Conservation (phyloP, 2,329 filamentous ascomycete species). For the Hortaea werneckii region DNA sequence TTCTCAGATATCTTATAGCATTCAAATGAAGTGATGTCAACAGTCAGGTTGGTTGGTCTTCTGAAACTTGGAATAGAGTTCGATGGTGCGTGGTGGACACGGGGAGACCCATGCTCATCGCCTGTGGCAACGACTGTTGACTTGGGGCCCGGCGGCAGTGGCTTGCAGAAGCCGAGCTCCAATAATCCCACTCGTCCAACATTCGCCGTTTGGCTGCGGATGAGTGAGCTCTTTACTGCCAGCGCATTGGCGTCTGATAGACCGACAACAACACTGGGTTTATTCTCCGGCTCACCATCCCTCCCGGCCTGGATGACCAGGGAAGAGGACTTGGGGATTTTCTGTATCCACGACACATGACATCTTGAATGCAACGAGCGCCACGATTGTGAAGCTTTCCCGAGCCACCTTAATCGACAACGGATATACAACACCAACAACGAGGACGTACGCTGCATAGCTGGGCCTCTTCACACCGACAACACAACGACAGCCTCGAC, state of each 20-base stretch:
- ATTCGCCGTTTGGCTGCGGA: too few species aligned
- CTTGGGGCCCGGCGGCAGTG: not conserved
- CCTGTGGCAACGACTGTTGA: not conserved
- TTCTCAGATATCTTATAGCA: too few species aligned
- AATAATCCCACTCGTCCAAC: not conserved
- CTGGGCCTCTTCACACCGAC: constrained; percentile 1
- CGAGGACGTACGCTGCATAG: not conserved
- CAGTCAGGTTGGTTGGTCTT: not conserved
- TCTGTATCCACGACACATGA: too few species aligned
- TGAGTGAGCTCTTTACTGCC: not conserved
- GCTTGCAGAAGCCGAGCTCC: not conserved
- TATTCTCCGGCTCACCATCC: too few species aligned
- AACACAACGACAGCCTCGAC: not conserved
- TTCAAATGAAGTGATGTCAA: not conserved
- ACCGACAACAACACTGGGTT: too few species aligned
- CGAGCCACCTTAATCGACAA: too few species aligned
- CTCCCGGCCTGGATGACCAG: too few species aligned
- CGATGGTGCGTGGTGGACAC: not conserved
- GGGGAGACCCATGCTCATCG: not conserved
- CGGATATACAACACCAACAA: not conserved
- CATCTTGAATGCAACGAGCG: too few species aligned
- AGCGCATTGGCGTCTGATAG: not conserved
- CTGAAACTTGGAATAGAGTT: not conserved
- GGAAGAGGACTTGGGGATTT: too few species aligned
- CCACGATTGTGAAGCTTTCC: too few species aligned